A percentile compares a stretch with the other conserved stretches of the same genome.
phyloP scores from a whole-genome alignment of 805 yeast species.

The Osmozyma mogii region DNA sequence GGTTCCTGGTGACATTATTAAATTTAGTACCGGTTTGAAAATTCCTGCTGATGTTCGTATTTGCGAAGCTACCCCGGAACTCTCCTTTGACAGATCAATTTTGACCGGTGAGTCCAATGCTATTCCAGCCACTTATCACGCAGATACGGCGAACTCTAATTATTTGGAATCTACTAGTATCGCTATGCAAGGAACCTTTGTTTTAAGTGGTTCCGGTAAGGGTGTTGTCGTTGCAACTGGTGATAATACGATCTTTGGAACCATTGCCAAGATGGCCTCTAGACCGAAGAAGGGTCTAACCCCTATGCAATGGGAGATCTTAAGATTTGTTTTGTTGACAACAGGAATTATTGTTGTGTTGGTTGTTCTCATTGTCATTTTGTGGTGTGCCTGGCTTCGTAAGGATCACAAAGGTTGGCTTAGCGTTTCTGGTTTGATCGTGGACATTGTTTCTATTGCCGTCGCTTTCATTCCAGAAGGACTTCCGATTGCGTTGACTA shows the following conservation, averaged over 20 bases:
- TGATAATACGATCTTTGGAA: slow-evolving; percentile 38
- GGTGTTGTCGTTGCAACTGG: slow-evolving; percentile 40
- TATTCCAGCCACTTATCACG: slow-evolving; percentile 18
- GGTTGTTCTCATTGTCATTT: slow-evolving; percentile 21
- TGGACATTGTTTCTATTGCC: slow-evolving; percentile 37
- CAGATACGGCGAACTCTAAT: slow-evolving; percentile 25
- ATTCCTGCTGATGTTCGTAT: slow-evolving; percentile 43
- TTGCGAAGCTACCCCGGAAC: slow-evolving; percentile 25
- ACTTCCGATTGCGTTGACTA: slow-evolving; percentile 43
- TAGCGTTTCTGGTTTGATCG: slow-evolving; percentile 30
- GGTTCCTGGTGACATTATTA: slow-evolving; percentile 40
- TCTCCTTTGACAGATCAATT: slow-evolving; percentile 39
- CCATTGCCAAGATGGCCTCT: slow-evolving; percentile 35
- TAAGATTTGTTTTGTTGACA: slow-evolving; percentile 25
- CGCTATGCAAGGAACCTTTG: slow-evolving; percentile 40
- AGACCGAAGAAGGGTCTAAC: slow-evolving; percentile 31
- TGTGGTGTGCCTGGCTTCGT: slow-evolving; percentile 40
- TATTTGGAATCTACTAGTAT: slow-evolving; percentile 36
- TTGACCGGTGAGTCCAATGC: slow-evolving; percentile 45
- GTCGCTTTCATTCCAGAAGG: slow-evolving; percentile 49
- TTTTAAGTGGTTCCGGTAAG: slow-evolving; percentile 35
- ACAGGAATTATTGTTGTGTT: slow-evolving; percentile 16
- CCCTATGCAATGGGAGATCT: slow-evolving; percentile 35
- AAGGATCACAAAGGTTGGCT: slow-evolving; percentile 34
- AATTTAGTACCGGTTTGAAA: slow-evolving; percentile 30